A percentile compares a stretch with the other conserved stretches of the same genome.
Evolutionary conservation across 2,329 filamentous ascomycete species (phyloP).

Genomic region (Alternaria metachromatica): DNA sequence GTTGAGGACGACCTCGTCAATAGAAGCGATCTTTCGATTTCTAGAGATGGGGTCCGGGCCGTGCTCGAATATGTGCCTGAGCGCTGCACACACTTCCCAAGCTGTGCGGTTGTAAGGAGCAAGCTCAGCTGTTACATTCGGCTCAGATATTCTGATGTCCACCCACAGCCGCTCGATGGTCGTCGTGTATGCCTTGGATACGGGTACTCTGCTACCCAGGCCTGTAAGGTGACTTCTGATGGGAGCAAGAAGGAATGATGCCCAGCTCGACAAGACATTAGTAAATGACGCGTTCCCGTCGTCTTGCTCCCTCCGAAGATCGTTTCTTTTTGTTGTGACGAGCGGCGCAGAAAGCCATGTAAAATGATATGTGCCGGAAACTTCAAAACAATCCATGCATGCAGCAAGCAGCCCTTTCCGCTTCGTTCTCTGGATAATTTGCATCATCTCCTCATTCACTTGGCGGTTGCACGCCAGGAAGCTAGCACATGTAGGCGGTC

Average conservation of each 20-base stretch:
- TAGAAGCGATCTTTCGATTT: slow-evolving; percentile 15
- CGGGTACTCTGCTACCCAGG: not conserved
- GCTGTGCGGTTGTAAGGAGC: slow-evolving; percentile 32
- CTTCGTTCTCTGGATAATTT: slow-evolving; percentile 27
- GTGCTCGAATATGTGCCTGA: slow-evolving; percentile 38
- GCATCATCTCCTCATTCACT: slow-evolving; percentile 37
- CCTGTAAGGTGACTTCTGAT: slow-evolving; percentile 5
- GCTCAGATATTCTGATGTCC: slow-evolving; percentile 35
- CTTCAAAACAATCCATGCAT: slow-evolving; percentile 40
- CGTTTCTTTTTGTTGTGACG: slow-evolving; percentile 25
- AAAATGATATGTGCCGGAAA: slow-evolving; percentile 41
- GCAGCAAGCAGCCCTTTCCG: slow-evolving; percentile 22
- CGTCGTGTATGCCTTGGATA: slow-evolving; percentile 12
- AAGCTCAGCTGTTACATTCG: slow-evolving; percentile 22
- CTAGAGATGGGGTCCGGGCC: slow-evolving; percentile 28
- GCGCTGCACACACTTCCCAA: slow-evolving; percentile 46
- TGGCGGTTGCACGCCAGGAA: slow-evolving; percentile 40
- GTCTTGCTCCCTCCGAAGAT: not conserved
- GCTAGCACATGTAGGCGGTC: slow-evolving; percentile 38
- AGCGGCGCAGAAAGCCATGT: slow-evolving; percentile 40
- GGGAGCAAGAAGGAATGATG: slow-evolving; percentile 17
- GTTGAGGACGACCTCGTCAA: slow-evolving; percentile 44
- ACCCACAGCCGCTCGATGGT: slow-evolving; percentile 36
- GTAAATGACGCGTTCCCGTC: slow-evolving; percentile 1
- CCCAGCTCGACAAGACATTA: slow-evolving; percentile 23